Evolutionary conservation across 768 basidiomycete genomes (phyloP).

Genomic region (Suillus lakei): DNA sequence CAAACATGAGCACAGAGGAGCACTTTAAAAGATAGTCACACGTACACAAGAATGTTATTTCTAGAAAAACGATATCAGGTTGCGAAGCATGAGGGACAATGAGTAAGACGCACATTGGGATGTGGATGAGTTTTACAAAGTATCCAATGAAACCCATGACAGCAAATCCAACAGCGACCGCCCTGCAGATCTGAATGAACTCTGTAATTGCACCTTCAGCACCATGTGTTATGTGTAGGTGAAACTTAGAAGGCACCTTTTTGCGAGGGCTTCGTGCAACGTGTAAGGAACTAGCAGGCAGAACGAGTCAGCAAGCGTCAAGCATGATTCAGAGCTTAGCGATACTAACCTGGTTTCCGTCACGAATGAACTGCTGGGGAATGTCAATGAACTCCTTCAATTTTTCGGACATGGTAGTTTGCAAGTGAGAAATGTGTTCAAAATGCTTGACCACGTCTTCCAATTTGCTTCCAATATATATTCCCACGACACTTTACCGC

Average conservation of each 20-base stretch:
- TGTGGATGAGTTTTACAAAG: slow-evolving; percentile 97
- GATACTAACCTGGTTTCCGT: slow-evolving; percentile 84
- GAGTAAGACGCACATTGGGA: slow-evolving; percentile 80
- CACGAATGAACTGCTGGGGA: slow-evolving; percentile 89
- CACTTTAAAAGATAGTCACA: slow-evolving; percentile 27
- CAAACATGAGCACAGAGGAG: slow-evolving; percentile 28
- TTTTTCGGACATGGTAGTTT: slow-evolving; percentile 82
- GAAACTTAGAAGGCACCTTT: slow-evolving; percentile 65
- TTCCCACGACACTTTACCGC: slow-evolving; percentile 33
- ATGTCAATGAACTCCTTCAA: slow-evolving; percentile 89
- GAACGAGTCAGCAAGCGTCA: slow-evolving; percentile 16
- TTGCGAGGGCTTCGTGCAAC: slow-evolving; percentile 97
- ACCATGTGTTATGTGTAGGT: background rate
- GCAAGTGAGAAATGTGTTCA: slow-evolving; percentile 19
- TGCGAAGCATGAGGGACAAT: slow-evolving; percentile 11
- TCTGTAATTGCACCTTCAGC: slow-evolving; percentile 53
- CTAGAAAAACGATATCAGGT: slow-evolving; percentile 44
- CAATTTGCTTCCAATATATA: background rate
- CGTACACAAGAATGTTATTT: slow-evolving; percentile 98
- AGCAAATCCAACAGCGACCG: slow-evolving; percentile 95
- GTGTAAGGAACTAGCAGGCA: slow-evolving; percentile 79
- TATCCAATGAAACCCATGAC: slow-evolving; percentile 99
- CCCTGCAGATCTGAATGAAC: slow-evolving; percentile 92
- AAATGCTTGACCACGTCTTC: slow-evolving; percentile 6
- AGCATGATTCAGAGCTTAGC: background rate